Conservation (phyloP, 768 basidiomycete genomes). For the Lactarius akahatsu region DNA sequence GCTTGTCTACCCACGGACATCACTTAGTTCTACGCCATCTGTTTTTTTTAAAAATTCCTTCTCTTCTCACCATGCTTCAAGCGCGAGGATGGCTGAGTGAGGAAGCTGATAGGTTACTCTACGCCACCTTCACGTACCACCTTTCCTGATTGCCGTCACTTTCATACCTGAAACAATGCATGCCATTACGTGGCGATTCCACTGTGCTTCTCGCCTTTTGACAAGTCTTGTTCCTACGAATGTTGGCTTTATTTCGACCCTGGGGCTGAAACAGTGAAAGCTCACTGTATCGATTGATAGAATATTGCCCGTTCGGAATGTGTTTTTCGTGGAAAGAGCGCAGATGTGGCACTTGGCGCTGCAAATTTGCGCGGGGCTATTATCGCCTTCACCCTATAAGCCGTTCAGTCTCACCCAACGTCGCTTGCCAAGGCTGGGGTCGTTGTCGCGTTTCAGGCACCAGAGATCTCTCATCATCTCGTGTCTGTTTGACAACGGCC, state of each 20-base stretch:
- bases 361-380: not conserved
- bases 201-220: not conserved
- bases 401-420: not conserved
- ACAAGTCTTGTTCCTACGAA: conserved; percentile 10
- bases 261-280: not conserved
- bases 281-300: not conserved
- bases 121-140: conserved; percentile 20
- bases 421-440: not conserved
- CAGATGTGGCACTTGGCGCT: not conserved
- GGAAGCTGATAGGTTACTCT: conserved; percentile 8
- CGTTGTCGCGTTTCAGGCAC: not conserved
- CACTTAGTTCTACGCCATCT: not conserved
- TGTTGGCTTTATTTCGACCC: not conserved
- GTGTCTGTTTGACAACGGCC: not conserved
- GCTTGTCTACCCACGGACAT: conserved; percentile 3
- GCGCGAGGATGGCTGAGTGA: conserved; percentile 3
- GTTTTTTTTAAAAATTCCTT: conserved; percentile 7
- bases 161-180: conserved; percentile 11
- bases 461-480: not conserved
- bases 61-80: conserved; percentile 16
- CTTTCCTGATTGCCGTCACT: conserved; percentile 11
- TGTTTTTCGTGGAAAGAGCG: not conserved
- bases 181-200: conserved; percentile 8
- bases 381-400: no score
- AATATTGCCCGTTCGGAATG: not conserved